phyloP scores from a whole-genome alignment of 345 rosid species.

The Gossypium australe region DNA sequence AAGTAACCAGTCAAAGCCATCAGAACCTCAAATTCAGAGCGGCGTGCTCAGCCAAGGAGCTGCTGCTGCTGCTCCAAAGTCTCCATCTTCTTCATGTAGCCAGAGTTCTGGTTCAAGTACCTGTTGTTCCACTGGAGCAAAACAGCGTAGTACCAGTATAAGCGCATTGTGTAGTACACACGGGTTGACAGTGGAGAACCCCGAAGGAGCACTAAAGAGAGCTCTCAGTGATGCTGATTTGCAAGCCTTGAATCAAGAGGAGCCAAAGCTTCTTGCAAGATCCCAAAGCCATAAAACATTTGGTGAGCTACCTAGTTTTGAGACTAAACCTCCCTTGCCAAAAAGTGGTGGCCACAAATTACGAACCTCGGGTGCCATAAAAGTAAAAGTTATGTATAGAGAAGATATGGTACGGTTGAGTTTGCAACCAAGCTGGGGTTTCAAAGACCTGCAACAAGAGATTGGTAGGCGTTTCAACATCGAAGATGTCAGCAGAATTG shows the following conservation, averaged over 20 bases:
- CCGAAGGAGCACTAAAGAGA: slow-evolving; percentile 41
- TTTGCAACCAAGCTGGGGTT: slow-evolving; percentile 45
- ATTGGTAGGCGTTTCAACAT: slow-evolving; percentile 50
- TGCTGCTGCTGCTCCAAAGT: slow-evolving; percentile 45
- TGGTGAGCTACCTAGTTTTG: slow-evolving; percentile 35
- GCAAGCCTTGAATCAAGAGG: slow-evolving; percentile 39
- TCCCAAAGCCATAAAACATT: slow-evolving; percentile 58
- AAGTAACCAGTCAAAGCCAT: slow-evolving; percentile 26
- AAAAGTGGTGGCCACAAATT: slow-evolving; percentile 17
- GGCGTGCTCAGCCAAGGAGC: slow-evolving; percentile 31
- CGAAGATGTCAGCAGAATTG: slow-evolving; percentile 35
- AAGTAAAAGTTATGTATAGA: slow-evolving; percentile 65
- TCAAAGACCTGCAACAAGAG: slow-evolving; percentile 49
- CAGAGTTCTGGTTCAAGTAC: slow-evolving; percentile 77
- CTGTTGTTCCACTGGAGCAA: slow-evolving; percentile 54
- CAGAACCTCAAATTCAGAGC: slow-evolving; percentile 34
- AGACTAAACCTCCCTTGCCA: slow-evolving; percentile 34
- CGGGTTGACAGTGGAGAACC: slow-evolving; percentile 26
- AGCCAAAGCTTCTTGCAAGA: slow-evolving; percentile 39
- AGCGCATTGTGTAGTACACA: slow-evolving; percentile 23
- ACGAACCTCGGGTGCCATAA: slow-evolving; percentile 17
- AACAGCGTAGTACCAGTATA: slow-evolving; percentile 31
- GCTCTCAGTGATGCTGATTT: slow-evolving; percentile 45
- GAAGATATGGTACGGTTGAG: slow-evolving; percentile 62
- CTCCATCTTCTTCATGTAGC: slow-evolving; percentile 66